Conservation (phyloP, 176 grass and related monocot genomes). For the Neostapfia colusana region DNA sequence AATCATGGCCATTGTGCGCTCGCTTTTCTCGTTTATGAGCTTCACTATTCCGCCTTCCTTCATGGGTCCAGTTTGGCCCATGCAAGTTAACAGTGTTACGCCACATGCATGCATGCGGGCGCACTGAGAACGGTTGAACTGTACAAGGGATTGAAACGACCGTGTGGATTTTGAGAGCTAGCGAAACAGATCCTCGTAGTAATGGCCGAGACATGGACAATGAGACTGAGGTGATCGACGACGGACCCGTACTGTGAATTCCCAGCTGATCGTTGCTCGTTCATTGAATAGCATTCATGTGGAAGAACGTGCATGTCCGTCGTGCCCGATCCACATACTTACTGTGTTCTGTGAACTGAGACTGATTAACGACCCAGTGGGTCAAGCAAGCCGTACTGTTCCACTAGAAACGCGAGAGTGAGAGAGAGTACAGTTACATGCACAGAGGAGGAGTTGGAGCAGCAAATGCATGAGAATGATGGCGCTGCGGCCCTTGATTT, state of each 20-base stretch:
- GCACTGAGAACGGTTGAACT: too few species aligned
- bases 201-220: too few species aligned
- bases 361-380: neutral
- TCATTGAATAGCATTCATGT: neutral
- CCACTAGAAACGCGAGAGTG: neutral
- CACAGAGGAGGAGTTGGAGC: conserved; percentile 13
- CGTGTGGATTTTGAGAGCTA: neutral
- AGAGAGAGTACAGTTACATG: conserved; percentile 28
- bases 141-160: neutral
- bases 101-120: too few species aligned
- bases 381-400: conserved; percentile 14
- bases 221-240: neutral
- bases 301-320: conserved; percentile 32
- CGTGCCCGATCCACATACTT: neutral
- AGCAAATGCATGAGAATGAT: conserved; percentile 50
- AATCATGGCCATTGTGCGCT: conserved; percentile 2
- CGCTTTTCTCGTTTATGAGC: conserved; percentile 41
- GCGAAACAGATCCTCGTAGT: too few species aligned
- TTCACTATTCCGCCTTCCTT: neutral
- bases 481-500: conserved; percentile 17
- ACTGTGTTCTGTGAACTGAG: neutral
- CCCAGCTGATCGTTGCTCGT: neutral
- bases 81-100: neutral
- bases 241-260: neutral
- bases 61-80: neutral